phyloP scores from a whole-genome alignment of 306 rosid species.

The Spatholobus suberectus region DNA sequence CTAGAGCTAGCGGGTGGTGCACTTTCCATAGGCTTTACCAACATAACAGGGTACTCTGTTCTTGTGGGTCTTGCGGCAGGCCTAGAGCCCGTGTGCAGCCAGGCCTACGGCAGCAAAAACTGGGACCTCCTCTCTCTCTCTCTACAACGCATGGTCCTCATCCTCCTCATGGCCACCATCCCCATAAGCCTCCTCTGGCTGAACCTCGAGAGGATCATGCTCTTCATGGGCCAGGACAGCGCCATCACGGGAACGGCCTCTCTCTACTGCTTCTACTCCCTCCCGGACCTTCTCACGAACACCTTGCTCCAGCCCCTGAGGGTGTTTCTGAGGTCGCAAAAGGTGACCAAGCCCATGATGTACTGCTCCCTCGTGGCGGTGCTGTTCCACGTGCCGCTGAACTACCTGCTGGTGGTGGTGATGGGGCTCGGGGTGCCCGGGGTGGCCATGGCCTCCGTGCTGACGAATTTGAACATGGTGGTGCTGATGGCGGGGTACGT shows the following conservation, averaged over 20 bases:
- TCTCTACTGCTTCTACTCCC: slow-evolving; percentile 71
- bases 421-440: slow-evolving; percentile 76
- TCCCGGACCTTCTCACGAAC: slow-evolving; percentile 84
- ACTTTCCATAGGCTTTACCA: slow-evolving; percentile 92
- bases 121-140: slow-evolving; percentile 77
- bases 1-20: slow-evolving; percentile 98
- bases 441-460: slow-evolving; percentile 87
- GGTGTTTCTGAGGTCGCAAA: slow-evolving; percentile 75
- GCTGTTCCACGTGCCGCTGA: slow-evolving; percentile 73
- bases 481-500: slow-evolving; percentile 75
- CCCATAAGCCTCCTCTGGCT: slow-evolving; percentile 85
- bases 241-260: slow-evolving; percentile 75
- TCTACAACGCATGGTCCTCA: slow-evolving; percentile 83
- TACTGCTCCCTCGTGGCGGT: slow-evolving; percentile 83
- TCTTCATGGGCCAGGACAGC: slow-evolving; percentile 77
- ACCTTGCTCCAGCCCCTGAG: slow-evolving; percentile 76
- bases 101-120: slow-evolving; percentile 84
- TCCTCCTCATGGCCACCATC: slow-evolving; percentile 66
- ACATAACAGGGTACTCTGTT: slow-evolving; percentile 98
- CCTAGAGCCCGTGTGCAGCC: slow-evolving; percentile 90
- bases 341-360: slow-evolving; percentile 90
- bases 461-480: slow-evolving; percentile 82
- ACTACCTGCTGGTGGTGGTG: slow-evolving; percentile 55
- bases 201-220: slow-evolving; percentile 74
- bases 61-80: slow-evolving; percentile 89